Evolutionary conservation across 2,329 filamentous ascomycete genomes (phyloP).

Genomic region (Botrytis byssoidea): DNA sequence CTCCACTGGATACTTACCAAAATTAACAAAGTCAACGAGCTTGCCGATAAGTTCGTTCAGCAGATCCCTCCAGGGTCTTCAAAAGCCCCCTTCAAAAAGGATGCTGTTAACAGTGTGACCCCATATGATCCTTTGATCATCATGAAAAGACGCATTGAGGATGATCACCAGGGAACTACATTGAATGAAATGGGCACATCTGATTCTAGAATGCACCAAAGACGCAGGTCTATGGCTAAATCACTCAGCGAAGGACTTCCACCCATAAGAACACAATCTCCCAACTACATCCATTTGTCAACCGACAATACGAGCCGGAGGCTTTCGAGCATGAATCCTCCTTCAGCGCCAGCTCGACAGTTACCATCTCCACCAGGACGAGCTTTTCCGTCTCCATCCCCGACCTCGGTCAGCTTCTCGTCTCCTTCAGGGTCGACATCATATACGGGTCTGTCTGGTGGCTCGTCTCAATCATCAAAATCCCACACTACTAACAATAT

Average conservation of each 20-base stretch:
- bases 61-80: constrained; percentile 25
- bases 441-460: constrained; percentile 27
- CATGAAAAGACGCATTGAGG: constrained; percentile 35
- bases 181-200: constrained; percentile 23
- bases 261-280: constrained; percentile 30
- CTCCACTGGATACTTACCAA: constrained; percentile 36
- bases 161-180: constrained; percentile 24
- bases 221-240: constrained; percentile 28
- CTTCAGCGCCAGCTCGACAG: constrained; percentile 35
- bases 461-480: constrained; percentile 27
- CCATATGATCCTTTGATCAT: constrained; percentile 29
- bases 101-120: constrained; percentile 18
- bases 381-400: constrained; percentile 35
- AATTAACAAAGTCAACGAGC: constrained; percentile 35
- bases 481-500: constrained; percentile 26
- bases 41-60: constrained; percentile 36
- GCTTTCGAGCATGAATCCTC: constrained; percentile 36
- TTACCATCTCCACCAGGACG: constrained; percentile 37
- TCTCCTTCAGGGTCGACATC: constrained; percentile 33
- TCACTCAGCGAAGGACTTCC: constrained; percentile 28
- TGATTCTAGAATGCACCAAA: constrained; percentile 29
- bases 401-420: constrained; percentile 35
- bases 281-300: constrained; percentile 21
- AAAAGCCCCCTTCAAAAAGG: constrained; percentile 22
- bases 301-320: constrained; percentile 24